Percentiles rank a stretch among this genome's conserved stretches.
phyloP scores from a whole-genome alignment of 306 rosid genomes.

The Comarum palustre region DNA sequence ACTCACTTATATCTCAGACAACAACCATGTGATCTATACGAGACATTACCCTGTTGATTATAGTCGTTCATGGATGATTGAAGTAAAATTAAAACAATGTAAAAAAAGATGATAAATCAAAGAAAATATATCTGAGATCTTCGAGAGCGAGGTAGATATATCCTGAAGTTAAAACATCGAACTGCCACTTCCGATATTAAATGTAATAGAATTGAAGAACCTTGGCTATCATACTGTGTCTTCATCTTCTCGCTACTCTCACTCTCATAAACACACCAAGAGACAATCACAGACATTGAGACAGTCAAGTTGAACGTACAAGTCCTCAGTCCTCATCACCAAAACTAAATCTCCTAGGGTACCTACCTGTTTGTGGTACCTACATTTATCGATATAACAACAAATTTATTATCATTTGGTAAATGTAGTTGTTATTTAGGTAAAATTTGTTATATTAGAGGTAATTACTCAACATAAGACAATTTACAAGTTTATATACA shows the following conservation, averaged over 20 bases:
- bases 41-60: not conserved
- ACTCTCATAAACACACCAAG: slow-evolving; percentile 21
- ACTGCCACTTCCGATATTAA: slow-evolving; percentile 57
- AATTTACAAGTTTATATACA: too few species aligned
- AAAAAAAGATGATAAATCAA: not conserved
- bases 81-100: not conserved
- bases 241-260: slow-evolving; percentile 45
- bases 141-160: slow-evolving; percentile 13
- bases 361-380: too few species aligned
- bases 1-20: too few species aligned
- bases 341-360: not conserved
- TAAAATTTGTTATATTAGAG: too few species aligned
- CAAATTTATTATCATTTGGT: too few species aligned
- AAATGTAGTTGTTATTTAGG: too few species aligned
- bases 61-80: not conserved
- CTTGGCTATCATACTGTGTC: slow-evolving; percentile 67
- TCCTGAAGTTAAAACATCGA: slow-evolving; percentile 28
- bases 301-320: slow-evolving; percentile 3
- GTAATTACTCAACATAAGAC: too few species aligned
- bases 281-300: not conserved
- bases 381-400: too few species aligned
- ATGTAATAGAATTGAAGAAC: slow-evolving; percentile 37
- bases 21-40: not conserved
- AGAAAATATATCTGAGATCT: slow-evolving; percentile 6
- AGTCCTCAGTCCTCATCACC: not conserved